phyloP scores from a whole-genome alignment of 768 basidiomycete genomes.

The Amanita phalloides region DNA sequence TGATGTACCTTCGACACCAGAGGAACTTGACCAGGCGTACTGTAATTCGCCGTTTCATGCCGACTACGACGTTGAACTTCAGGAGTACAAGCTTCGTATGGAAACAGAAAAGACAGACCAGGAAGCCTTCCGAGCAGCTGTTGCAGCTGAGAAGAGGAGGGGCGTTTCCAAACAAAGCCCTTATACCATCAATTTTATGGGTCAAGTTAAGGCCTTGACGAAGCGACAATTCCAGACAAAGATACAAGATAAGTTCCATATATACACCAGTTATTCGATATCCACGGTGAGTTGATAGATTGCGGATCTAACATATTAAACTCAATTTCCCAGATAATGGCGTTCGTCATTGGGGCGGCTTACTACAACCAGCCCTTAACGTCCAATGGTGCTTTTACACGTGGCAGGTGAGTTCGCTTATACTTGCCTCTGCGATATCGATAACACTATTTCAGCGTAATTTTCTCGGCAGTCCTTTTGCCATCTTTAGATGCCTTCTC shows the following conservation, averaged over 20 bases:
- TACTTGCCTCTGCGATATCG: neutral
- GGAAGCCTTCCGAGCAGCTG: constrained; percentile 67
- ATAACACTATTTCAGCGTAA: constrained; percentile 28
- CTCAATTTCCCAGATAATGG: constrained; percentile 27
- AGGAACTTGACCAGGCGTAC: constrained; percentile 58
- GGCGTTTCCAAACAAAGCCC: constrained; percentile 71
- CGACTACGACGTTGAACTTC: constrained; percentile 34
- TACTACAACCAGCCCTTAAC: constrained; percentile 66
- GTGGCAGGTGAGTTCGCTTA: constrained; percentile 40
- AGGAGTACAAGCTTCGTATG: constrained; percentile 44
- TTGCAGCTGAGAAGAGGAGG: constrained; percentile 66
- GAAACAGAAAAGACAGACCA: constrained; percentile 57
- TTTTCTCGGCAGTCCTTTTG: constrained; percentile 61
- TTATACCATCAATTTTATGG: constrained; percentile 70
- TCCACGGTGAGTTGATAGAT: constrained; percentile 34
- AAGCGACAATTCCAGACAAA: constrained; percentile 64
- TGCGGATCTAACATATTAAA: neutral
- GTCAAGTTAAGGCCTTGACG: constrained; percentile 63
- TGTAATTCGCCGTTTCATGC: constrained; percentile 32
- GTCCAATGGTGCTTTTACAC: constrained; percentile 77
- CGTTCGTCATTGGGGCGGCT: constrained; percentile 63
- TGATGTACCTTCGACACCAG: constrained; percentile 59
- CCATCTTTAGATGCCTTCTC: constrained; percentile 65
- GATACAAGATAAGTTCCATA: constrained; percentile 69
- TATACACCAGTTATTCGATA: constrained; percentile 59